phyloP scores from a whole-genome alignment of 805 yeast genomes.

The Kluyveromyces siamensis region DNA sequence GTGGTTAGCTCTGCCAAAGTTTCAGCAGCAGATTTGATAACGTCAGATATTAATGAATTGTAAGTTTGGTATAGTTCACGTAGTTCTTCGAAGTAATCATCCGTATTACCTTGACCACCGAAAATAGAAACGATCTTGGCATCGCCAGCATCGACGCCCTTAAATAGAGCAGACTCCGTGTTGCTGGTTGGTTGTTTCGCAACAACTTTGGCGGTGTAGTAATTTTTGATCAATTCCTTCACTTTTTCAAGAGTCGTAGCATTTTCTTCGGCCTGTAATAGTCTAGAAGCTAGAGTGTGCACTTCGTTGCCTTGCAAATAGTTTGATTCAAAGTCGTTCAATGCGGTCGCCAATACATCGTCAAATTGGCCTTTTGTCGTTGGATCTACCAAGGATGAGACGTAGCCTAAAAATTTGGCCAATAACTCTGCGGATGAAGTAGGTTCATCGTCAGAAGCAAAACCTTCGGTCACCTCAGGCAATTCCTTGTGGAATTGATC shows the following conservation, averaged over 20 bases:
- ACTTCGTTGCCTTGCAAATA: constrained; percentile 72
- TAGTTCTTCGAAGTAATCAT: constrained; percentile 94
- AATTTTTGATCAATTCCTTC: constrained; percentile 67
- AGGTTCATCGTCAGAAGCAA: constrained; percentile 83
- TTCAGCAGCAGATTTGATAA: constrained; percentile 60
- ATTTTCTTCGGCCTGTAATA: constrained; percentile 45
- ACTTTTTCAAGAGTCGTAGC: constrained; percentile 67
- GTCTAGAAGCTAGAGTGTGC: constrained; percentile 74
- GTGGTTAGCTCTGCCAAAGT: constrained; percentile 61
- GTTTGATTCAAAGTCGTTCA: constrained; percentile 77
- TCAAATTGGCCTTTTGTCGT: constrained; percentile 41
- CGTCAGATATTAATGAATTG: constrained; percentile 62
- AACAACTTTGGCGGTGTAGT: constrained; percentile 52
- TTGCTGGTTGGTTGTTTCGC: constrained; percentile 41
- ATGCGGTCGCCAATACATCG: constrained; percentile 59
- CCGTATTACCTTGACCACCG: constrained; percentile 99
- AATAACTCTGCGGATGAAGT: constrained; percentile 76
- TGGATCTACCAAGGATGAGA: constrained; percentile 40
- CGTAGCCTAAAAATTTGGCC: constrained; percentile 73
- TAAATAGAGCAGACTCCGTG: constrained; percentile 52
- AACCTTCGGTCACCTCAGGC: constrained; percentile 75
- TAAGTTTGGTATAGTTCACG: constrained; percentile 75
- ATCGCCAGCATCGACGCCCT: constrained; percentile 45
- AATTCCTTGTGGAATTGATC: constrained; percentile 74
- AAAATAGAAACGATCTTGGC: constrained; percentile 76